Evolutionary conservation across 106 monocot species (phyloP).

Genomic region (Dioscorea zingiberensis): DNA sequence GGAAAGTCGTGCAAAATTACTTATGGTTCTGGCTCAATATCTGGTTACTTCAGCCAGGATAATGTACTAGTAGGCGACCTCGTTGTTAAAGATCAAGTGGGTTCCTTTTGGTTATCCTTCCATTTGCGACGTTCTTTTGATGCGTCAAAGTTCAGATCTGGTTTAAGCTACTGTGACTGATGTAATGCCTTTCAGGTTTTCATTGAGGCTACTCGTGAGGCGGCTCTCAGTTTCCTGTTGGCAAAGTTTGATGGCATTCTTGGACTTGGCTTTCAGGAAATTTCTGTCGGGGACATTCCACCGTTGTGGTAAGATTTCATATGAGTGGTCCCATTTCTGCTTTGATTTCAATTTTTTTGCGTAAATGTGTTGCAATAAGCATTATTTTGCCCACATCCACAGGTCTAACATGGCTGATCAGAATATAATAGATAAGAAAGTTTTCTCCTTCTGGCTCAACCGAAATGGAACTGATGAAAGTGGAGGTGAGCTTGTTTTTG

Average conservation of each 20-base stretch:
- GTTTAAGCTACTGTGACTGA: too few species aligned
- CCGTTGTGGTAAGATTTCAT: conserved; percentile 54
- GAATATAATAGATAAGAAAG: conserved; percentile 37
- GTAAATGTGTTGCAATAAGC: not conserved
- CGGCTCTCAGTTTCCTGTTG: conserved; percentile 45
- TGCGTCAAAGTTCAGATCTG: too few species aligned
- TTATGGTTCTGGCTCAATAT: conserved; percentile 53
- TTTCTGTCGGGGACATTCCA: conserved; percentile 55
- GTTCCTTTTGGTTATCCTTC: conserved; percentile 1
- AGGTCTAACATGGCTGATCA: conserved; percentile 75
- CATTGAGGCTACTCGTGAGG: conserved; percentile 79
- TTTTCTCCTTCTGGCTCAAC: conserved; percentile 91
- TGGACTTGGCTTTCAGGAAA: conserved; percentile 86
- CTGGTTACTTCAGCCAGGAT: conserved; percentile 69
- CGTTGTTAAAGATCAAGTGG: conserved; percentile 66
- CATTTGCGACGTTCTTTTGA: not conserved
- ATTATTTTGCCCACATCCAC: not conserved
- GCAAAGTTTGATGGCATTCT: conserved; percentile 87
- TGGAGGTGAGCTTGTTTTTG: conserved; percentile 88
- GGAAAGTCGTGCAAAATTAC: conserved; percentile 59
- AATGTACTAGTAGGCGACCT: conserved; percentile 51
- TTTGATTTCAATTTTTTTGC: not conserved
- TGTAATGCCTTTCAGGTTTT: conserved; percentile 13
- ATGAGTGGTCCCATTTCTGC: not conserved
- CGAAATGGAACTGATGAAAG: conserved; percentile 31